A percentile compares a stretch with the other conserved stretches of the same genome.
Conservation (phyloP, 1,284 basidiomycete genomes). For the Microbotryomycetes sp. region DNA sequence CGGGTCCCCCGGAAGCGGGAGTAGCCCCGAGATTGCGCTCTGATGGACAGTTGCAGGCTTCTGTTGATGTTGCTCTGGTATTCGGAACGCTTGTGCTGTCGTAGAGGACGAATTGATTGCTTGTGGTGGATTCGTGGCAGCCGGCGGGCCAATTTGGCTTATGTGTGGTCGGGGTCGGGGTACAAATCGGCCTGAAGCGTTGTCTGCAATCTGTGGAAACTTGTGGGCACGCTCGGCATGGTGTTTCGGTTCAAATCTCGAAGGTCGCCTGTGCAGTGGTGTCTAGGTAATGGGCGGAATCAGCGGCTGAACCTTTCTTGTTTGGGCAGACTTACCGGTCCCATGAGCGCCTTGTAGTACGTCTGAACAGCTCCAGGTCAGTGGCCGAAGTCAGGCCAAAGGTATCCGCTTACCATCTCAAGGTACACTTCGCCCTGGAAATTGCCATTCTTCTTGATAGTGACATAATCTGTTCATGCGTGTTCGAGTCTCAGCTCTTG, state of each 20-base stretch:
- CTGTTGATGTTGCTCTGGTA: too few species aligned
- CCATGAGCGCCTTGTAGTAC: background rate
- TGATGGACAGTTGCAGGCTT: too few species aligned
- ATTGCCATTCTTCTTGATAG: constrained; percentile 1
- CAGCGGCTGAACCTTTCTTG: too few species aligned
- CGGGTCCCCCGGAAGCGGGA: constrained; percentile 20
- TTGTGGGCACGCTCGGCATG: background rate
- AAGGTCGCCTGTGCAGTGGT: background rate
- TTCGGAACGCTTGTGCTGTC: background rate
- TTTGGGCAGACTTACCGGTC: background rate
- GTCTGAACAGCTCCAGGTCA: background rate
- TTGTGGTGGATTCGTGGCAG: background rate
- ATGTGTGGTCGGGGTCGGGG: background rate
- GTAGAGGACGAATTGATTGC: background rate
- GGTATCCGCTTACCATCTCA: constrained; percentile 1
- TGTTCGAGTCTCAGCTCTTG: background rate
- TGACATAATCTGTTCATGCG: constrained; percentile 12
- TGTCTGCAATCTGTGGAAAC: background rate
- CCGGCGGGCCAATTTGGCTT: background rate
- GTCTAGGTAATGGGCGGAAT: background rate
- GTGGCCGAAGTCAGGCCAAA: background rate
- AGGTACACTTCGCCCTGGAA: constrained; percentile 17
- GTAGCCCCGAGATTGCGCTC: background rate
- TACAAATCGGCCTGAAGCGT: background rate
- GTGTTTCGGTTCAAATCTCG: background rate